Conservation (phyloP, 805 yeast species). For the Barnettozyma populi region DNA sequence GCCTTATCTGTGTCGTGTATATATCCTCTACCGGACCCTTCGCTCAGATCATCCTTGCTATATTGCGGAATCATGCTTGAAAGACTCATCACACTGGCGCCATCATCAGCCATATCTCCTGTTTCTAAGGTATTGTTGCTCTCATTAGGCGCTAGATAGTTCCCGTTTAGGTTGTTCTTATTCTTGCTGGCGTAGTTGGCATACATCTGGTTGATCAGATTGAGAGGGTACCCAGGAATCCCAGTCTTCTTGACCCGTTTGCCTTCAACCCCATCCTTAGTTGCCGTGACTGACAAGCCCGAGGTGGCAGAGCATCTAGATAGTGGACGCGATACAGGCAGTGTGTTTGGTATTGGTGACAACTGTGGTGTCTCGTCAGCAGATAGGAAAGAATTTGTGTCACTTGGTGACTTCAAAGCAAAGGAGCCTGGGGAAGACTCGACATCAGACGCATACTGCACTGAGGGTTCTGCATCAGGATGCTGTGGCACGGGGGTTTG, state of each 20-base stretch:
- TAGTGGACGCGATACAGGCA: constrained; percentile 45
- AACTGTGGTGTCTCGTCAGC: neutral
- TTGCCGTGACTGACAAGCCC: constrained; percentile 67
- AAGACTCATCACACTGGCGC: constrained; percentile 21
- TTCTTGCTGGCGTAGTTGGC: constrained; percentile 16
- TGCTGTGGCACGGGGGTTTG: neutral
- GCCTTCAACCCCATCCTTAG: constrained; percentile 72
- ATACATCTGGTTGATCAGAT: constrained; percentile 32
- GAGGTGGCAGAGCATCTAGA: constrained; percentile 61
- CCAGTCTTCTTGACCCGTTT: constrained; percentile 43
- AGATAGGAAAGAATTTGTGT: constrained; percentile 3
- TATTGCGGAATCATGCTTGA: constrained; percentile 27
- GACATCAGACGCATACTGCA: constrained; percentile 2
- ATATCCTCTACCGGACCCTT: neutral
- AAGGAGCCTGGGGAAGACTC: constrained; percentile 1
- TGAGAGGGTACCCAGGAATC: constrained; percentile 34
- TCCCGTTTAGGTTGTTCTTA: neutral
- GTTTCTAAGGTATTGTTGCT: neutral
- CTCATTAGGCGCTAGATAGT: neutral
- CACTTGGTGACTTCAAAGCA: neutral
- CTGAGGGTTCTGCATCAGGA: neutral
- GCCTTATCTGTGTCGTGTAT: constrained; percentile 7
- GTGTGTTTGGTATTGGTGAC: neutral
- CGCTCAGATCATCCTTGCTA: constrained; percentile 10
- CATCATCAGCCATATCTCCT: constrained; percentile 12